Evolutionary conservation across 148 eudicot species (phyloP).

Genomic region (Arctostaphylos glauca): DNA sequence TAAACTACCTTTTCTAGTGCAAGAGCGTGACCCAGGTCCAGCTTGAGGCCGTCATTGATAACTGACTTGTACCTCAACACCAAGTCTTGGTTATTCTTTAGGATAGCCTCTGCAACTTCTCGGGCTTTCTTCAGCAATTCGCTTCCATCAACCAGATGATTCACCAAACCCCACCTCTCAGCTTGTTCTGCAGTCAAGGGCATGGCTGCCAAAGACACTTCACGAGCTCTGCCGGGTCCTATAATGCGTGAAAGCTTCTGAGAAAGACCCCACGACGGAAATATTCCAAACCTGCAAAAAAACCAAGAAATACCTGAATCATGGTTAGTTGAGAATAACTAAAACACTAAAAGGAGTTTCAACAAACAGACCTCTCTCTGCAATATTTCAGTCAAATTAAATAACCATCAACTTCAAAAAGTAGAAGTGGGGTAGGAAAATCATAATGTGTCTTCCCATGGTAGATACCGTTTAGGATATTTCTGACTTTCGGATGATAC

Average conservation of each 20-base stretch:
- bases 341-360: background rate
- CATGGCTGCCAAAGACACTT: constrained; percentile 60
- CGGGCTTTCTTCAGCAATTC: constrained; percentile 71
- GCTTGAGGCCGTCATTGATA: constrained; percentile 85
- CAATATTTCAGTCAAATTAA: background rate
- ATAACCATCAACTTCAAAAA: background rate
- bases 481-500: background rate
- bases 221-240: constrained; percentile 86
- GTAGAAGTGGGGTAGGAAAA: background rate
- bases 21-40: constrained; percentile 65
- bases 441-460: background rate
- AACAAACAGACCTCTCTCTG: background rate
- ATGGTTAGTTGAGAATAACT: background rate
- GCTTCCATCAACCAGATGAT: constrained; percentile 69
- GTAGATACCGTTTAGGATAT: background rate
- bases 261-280: constrained; percentile 98
- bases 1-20: constrained; percentile 77
- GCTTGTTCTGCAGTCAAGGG: constrained; percentile 83
- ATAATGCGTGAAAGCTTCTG: constrained; percentile 93
- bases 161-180: constrained; percentile 80
- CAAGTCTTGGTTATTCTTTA: constrained; percentile 71
- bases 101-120: constrained; percentile 71
- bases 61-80: constrained; percentile 87
- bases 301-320: background rate
- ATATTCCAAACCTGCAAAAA: constrained; percentile 79